Percentiles rank a stretch among this genome's conserved stretches.
Conservation (phyloP, 768 basidiomycete genomes). For the Panellus pusillus region DNA sequence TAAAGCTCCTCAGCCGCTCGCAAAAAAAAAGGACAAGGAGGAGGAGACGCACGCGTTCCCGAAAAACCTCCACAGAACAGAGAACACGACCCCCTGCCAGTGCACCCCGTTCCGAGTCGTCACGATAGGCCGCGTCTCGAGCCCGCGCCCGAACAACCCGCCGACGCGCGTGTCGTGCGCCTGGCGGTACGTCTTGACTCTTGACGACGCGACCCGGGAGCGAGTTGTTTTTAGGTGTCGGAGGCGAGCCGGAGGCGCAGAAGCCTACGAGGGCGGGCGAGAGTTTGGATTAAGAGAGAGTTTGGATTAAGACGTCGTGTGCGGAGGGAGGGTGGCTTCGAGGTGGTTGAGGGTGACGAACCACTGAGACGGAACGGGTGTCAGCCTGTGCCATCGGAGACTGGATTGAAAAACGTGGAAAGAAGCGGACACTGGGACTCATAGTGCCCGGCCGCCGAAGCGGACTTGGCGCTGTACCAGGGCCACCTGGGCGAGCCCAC, state of each 20-base stretch:
- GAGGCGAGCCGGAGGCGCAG: constrained; percentile 78
- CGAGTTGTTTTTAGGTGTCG: constrained; percentile 89
- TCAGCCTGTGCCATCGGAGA: too few species aligned
- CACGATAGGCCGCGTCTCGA: constrained; percentile 85
- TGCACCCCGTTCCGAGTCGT: constrained; percentile 92
- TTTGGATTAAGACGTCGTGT: constrained; percentile 45
- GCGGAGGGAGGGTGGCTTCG: constrained; percentile 59
- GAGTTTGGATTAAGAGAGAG: too few species aligned
- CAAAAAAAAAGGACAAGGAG: too few species aligned
- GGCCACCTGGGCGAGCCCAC: too few species aligned
- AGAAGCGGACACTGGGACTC: too few species aligned
- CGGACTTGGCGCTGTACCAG: too few species aligned
- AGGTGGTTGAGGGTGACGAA: constrained; percentile 86
- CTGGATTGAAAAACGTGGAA: too few species aligned
- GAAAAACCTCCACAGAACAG: constrained; percentile 88
- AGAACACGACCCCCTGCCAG: constrained; percentile 91
- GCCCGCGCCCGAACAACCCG: constrained; percentile 85
- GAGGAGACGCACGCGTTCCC: not conserved
- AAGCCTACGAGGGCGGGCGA: constrained; percentile 95
- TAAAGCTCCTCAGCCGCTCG: too few species aligned
- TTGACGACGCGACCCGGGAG: constrained; percentile 92
- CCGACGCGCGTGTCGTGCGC: constrained; percentile 80
- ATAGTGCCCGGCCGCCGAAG: too few species aligned
- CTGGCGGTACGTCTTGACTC: constrained; percentile 96
- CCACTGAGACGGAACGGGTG: too few species aligned